These are phyloP conservation scores for Takakia lepidozioides DNA, from an alignment of 225 moss, liverwort and hornwort species.

Conservation along the genomic window DNA sequence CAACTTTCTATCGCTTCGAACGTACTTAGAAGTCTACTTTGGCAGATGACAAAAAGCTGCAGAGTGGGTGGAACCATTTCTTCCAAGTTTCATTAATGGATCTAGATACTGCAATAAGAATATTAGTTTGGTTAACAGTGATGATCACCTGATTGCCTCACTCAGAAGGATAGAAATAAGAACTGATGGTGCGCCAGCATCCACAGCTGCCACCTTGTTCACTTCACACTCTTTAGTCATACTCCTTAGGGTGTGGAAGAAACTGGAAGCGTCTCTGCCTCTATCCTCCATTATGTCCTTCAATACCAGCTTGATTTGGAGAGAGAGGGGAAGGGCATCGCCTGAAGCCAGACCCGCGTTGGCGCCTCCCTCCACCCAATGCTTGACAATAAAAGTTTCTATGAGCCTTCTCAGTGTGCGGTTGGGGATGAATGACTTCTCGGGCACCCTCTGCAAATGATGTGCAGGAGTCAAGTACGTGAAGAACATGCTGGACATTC, in stretches of 20 bases:
- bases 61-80: no score
- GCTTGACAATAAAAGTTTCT: conserved; percentile 14
- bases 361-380: conserved; percentile 17
- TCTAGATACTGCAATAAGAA: no score
- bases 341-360: conserved; percentile 2
- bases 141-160: neutral
- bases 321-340: conserved; percentile 17
- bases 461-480: no score
- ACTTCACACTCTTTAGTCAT: conserved; percentile 13
- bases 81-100: no score
- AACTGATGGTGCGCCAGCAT: conserved; percentile 8
- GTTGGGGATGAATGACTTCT: conserved; percentile 22
- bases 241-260: conserved; percentile 10
- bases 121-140: no score
- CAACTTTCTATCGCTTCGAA: no score
- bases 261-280: conserved; percentile 3
- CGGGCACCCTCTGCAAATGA: conserved; percentile 10
- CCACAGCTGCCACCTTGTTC: conserved; percentile 8
- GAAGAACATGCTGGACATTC: no score
- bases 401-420: conserved; percentile 18
- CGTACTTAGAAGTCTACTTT: no score
- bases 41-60: no score
- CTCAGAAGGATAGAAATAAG: conserved; percentile 17
- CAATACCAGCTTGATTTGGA: conserved; percentile 19
- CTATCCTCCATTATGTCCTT: conserved; percentile 7